Conservation (phyloP, 1,284 basidiomycete species). For the Puccinia horiana region DNA sequence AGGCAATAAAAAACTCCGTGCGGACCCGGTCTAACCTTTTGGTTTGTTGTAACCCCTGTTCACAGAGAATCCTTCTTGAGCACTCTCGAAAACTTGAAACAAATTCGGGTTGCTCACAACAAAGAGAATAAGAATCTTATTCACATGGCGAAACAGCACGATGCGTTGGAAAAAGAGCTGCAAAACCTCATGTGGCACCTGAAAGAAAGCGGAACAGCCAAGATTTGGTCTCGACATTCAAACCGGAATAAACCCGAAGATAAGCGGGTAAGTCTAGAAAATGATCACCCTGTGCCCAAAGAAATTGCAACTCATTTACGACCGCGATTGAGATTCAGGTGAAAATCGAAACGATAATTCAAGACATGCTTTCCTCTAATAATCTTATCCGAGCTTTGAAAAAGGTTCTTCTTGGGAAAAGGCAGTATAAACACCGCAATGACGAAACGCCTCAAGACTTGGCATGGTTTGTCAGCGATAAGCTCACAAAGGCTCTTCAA, state of each 20-base stretch:
- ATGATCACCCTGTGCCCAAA: not conserved
- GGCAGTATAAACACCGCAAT: not conserved
- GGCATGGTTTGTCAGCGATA: not conserved
- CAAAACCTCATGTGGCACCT: not conserved
- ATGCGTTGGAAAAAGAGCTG: not conserved
- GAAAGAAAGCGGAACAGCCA: slow-evolving; percentile 2
- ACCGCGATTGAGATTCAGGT: slow-evolving; percentile 12
- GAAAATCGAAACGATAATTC: not conserved
- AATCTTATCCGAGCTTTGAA: not conserved
- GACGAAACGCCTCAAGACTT: not conserved
- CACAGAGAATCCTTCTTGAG: not conserved
- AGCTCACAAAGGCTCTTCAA: not conserved
- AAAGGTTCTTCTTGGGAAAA: not conserved
- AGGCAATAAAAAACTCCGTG: too few relatives aligned
- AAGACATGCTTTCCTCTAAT: slow-evolving; percentile 4
- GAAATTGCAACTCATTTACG: not conserved
- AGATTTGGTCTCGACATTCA: not conserved
- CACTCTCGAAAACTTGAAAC: slow-evolving; percentile 15
- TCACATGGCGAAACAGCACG: not conserved
- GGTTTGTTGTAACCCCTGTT: not conserved
- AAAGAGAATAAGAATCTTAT: not conserved
- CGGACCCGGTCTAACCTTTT: not conserved
- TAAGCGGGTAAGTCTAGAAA: not conserved
- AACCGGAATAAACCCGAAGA: not conserved
- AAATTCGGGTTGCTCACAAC: not conserved